Base-by-base conservation (phyloP, 106 monocot species). In the Phalaenopsis aphrodite region DNA sequence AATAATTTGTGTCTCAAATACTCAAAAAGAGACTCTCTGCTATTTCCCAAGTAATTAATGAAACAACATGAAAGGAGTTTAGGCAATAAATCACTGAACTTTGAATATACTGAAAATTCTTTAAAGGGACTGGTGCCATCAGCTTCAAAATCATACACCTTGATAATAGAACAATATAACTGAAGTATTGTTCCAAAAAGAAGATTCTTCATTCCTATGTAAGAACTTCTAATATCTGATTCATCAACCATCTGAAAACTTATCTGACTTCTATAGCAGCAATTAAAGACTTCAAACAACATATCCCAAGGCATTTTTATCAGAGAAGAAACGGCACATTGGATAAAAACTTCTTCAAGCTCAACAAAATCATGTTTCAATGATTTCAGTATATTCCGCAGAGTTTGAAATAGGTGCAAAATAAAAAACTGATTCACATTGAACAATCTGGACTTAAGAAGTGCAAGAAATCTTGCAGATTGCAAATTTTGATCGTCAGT, bases 1-100 rank as follows among this genome's bases (percentile, higher is more conserved):
- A 90, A 84, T 65, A 56, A 68, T 90, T 93, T 93, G 84, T 93
- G 87, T 64, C 74, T 85, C 78, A 87, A 72, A 56, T 93, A 93
- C 73, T 52, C 78, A 79, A 76, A 79, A 75, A 89, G 80, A 52
- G 24, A 12, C 14, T 69, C 85, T 30, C 64, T 42, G 23, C 8
- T 73, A 79, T 41, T 46, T 72, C 67, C 74, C 41, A 83, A 38
- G 37, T 79, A 72, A 71, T 82, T 55, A 38, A 67, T 48, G 46
- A 90, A 90, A 80, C 82, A 83, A 43, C 45, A 81, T 80, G 69
- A 69, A 37, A 87, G 73, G 80, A 93, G 77, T 12, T 89, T 82
- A 23, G 85, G 90, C 41, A 93, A 71, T 41, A 90, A 72, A 58
- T 86, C 75, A 17, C 58, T 52, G 37, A 90, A 81, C 57, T 84